These are phyloP conservation scores for Linum usitatissimum DNA, from an alignment of 345 rosid species.

Conservation along the genomic window DNA sequence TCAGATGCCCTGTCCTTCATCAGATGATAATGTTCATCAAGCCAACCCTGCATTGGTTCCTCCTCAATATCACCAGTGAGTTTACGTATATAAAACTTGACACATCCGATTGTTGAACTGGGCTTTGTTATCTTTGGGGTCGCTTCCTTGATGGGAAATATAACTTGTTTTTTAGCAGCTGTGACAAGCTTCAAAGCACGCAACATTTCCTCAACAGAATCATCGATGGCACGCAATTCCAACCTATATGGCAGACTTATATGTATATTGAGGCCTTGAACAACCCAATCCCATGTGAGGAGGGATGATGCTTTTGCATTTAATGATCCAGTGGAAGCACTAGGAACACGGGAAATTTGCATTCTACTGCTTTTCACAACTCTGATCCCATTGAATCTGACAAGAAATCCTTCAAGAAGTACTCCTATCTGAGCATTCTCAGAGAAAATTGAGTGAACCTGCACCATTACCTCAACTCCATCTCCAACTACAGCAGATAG, in stretches of 20 bases:
- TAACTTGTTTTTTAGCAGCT: constrained; percentile 51
- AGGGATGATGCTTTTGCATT: constrained; percentile 35
- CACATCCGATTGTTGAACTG: constrained; percentile 56
- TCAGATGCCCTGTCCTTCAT: constrained; percentile 79
- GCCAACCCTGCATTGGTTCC: constrained; percentile 98
- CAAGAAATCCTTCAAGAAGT: constrained; percentile 80
- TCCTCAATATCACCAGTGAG: constrained; percentile 86
- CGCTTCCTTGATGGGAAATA: constrained; percentile 51
- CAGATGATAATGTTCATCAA: constrained; percentile 83
- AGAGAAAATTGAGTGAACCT: constrained; percentile 91
- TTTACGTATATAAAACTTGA: constrained; percentile 66
- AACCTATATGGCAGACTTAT: constrained; percentile 78
- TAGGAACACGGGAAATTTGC: constrained; percentile 88
- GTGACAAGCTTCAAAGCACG: constrained; percentile 67
- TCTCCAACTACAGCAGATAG: constrained; percentile 86
- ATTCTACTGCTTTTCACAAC: constrained; percentile 73
- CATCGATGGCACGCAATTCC: constrained; percentile 94
- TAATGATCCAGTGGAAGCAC: constrained; percentile 38
- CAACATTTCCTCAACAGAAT: constrained; percentile 87
- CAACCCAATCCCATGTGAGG: constrained; percentile 67
- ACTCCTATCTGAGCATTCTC: constrained; percentile 93
- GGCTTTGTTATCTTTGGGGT: constrained; percentile 61
- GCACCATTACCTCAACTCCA: constrained; percentile 69
- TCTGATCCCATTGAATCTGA: constrained; percentile 64
- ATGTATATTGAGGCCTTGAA: constrained; percentile 89